These are phyloP conservation scores for Solanum chmielewskii DNA, from an alignment of 257 asterid species.

Conservation along the genomic window DNA sequence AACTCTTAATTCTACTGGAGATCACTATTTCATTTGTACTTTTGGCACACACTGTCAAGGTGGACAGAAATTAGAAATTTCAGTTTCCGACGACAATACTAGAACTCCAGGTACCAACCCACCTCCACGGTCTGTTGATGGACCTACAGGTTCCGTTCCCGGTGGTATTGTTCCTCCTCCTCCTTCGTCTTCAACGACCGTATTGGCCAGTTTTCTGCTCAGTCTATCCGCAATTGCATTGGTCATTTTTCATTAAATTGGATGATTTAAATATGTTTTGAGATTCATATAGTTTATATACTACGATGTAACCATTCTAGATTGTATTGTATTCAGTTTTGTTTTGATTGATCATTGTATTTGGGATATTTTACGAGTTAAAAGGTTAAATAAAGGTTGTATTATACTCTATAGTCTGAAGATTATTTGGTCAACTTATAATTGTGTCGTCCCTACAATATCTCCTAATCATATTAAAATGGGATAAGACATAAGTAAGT, in stretches of 20 bases:
- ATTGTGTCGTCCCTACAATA: background rate
- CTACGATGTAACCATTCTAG: background rate
- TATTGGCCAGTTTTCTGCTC: background rate
- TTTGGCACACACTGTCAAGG: conserved; percentile 25
- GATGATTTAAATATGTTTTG: background rate
- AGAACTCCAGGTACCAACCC: conserved; percentile 20
- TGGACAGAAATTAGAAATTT: conserved; percentile 32
- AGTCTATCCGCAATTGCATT: background rate
- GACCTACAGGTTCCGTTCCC: background rate
- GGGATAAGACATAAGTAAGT: too few species aligned
- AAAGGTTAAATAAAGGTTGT: background rate
- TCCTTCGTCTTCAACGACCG: background rate
- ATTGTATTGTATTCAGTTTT: background rate
- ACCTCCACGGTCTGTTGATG: conserved; percentile 4
- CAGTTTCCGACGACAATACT: conserved; percentile 1
- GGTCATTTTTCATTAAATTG: background rate
- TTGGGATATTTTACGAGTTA: background rate
- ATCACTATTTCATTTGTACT: conserved; percentile 37
- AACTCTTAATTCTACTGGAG: conserved; percentile 25
- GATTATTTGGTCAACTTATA: background rate
- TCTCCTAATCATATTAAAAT: background rate
- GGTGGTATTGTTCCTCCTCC: background rate
- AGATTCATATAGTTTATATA: background rate
- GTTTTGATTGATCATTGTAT: background rate
- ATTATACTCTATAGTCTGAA: background rate